A percentile compares a stretch with the other conserved stretches of the same genome.
phyloP scores from a whole-genome alignment of 202 grass and related monocot genomes.

The Elaeis oleifera region DNA sequence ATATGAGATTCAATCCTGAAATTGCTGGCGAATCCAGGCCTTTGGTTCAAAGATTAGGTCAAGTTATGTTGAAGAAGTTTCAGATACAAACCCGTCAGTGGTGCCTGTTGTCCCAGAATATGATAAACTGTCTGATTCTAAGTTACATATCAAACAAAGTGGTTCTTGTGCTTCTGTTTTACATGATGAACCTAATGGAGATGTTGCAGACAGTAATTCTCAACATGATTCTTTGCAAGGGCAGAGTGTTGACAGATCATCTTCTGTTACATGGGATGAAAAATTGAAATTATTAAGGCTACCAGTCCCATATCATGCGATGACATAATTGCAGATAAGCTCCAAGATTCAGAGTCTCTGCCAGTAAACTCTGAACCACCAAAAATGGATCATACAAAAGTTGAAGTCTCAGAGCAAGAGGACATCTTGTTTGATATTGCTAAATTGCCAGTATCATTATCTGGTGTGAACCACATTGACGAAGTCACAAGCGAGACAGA shows the following conservation, averaged over 20 bases:
- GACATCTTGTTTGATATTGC: constrained; percentile 33
- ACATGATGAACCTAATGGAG: constrained; percentile 15
- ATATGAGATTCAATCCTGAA: constrained; percentile 57
- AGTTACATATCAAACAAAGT: constrained; percentile 22
- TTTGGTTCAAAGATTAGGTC: constrained; percentile 59
- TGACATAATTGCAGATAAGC: constrained; percentile 51
- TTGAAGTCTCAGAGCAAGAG: constrained; percentile 31
- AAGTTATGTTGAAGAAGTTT: constrained; percentile 57
- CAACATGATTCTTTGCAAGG: constrained; percentile 34
- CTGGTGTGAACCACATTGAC: constrained; percentile 50
- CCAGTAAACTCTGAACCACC: constrained; percentile 24
- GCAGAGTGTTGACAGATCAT: constrained; percentile 32
- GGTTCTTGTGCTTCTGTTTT: constrained; percentile 22
- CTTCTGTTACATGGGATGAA: constrained; percentile 72
- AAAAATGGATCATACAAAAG: constrained; percentile 26
- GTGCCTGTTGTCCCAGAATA: constrained; percentile 40
- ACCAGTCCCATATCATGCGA: constrained; percentile 55
- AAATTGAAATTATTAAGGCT: constrained; percentile 54
- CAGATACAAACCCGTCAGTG: constrained; percentile 33
- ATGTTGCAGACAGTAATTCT: constrained; percentile 25
- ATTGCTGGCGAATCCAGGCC: constrained; percentile 84
- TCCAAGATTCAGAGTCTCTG: constrained; percentile 32
- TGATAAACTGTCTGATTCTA: constrained; percentile 33
- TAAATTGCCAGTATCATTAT: constrained; percentile 34
- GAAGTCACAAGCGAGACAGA: constrained; percentile 74